Conservation (phyloP, 129 eudicot species). For the Smallanthus sonchifolius region DNA sequence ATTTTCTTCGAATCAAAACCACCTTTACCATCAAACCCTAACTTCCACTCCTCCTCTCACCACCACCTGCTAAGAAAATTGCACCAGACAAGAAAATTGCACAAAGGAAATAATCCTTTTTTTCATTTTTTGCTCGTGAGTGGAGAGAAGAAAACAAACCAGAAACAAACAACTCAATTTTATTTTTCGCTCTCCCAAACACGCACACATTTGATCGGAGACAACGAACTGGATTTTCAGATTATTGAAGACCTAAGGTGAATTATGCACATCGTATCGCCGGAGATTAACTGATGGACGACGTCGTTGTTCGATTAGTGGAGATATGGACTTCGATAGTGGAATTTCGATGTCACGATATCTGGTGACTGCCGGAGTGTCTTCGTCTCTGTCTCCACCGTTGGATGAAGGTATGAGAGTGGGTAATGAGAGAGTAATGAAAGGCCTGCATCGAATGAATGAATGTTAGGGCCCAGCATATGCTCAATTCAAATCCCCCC, state of each 20-base stretch:
- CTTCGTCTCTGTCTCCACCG: constrained; percentile 34
- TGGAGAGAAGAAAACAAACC: constrained; percentile 51
- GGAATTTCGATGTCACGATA: constrained; percentile 51
- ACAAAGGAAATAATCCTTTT: constrained; percentile 23
- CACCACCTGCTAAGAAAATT: too few species aligned
- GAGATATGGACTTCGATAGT: too few species aligned
- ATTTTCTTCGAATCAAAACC: too few species aligned
- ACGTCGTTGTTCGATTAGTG: constrained; percentile 12
- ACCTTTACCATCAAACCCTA: too few species aligned
- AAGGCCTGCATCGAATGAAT: too few species aligned
- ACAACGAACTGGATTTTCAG: neutral
- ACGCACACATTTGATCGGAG: constrained; percentile 29
- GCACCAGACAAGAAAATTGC: too few species aligned
- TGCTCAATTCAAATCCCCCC: too few species aligned
- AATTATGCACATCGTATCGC: constrained; percentile 13
- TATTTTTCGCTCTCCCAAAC: constrained; percentile 15
- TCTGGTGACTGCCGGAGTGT: constrained; percentile 30
- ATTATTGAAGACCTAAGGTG: neutral
- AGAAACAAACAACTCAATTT: neutral
- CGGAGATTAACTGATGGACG: constrained; percentile 32
- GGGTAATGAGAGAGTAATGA: too few species aligned
- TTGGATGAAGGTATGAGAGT: constrained; percentile 49
- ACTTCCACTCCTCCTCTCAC: too few species aligned
- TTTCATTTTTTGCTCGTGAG: constrained; percentile 33
- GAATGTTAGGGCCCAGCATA: too few species aligned